phyloP scores from a whole-genome alignment of 495 filamentous ascomycete species.

The Margaritispora aquatica region DNA sequence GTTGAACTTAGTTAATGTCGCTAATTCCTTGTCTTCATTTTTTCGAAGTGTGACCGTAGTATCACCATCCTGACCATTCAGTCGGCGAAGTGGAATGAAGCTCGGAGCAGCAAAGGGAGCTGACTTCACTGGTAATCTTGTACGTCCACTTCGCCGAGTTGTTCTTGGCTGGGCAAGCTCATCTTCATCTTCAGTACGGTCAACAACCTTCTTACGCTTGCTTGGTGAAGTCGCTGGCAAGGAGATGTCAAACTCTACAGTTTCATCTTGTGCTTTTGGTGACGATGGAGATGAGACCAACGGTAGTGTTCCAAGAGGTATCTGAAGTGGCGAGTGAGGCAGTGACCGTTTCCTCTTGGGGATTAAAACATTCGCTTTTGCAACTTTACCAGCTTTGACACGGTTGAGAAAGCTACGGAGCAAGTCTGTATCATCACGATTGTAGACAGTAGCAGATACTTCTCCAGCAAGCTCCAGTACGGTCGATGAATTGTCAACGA shows the following conservation, averaged over 20 bases:
- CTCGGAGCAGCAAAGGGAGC: conserved; percentile 19
- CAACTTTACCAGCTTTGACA: conserved; percentile 38
- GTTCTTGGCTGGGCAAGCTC: conserved; percentile 7
- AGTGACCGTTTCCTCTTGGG: conserved; percentile 28
- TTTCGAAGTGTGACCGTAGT: conserved; percentile 28
- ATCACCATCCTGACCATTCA: conserved; percentile 21
- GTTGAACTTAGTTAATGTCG: conserved; percentile 40
- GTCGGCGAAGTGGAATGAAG: conserved; percentile 23
- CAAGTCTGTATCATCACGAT: conserved; percentile 35
- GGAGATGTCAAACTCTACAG: conserved; percentile 15
- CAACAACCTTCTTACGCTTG: conserved; percentile 12
- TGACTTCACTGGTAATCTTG: conserved; percentile 21
- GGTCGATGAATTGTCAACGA: background rate
- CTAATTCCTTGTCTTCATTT: conserved; percentile 44
- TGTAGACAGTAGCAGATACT: conserved; percentile 5
- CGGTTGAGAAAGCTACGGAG: conserved; percentile 38
- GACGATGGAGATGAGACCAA: conserved; percentile 26
- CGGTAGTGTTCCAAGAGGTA: conserved; percentile 33
- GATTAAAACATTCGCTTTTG: conserved; percentile 24
- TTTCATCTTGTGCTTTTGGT: conserved; percentile 9
- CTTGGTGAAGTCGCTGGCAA: conserved; percentile 7
- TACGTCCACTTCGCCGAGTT: conserved; percentile 21
- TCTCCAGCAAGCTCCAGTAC: conserved; percentile 4
- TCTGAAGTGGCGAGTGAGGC: conserved; percentile 26
- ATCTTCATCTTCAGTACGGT: conserved; percentile 3